Conservation (phyloP, 306 rosid genomes). For the Aeschynomene evenia region DNA sequence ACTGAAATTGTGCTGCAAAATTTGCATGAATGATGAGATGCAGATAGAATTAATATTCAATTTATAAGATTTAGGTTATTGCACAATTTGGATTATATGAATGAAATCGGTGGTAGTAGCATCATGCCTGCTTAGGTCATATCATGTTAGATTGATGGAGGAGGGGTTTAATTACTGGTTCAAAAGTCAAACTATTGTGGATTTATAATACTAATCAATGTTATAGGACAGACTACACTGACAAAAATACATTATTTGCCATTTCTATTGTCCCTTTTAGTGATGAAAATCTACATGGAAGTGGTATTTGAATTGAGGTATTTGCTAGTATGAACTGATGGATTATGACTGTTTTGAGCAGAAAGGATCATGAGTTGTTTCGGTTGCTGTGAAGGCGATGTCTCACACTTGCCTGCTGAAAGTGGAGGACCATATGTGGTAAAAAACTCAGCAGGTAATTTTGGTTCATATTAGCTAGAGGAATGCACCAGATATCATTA, state of each 20-base stretch:
- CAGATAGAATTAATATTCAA: neutral
- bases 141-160: neutral
- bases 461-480: slow-evolving; percentile 1
- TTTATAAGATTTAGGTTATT: neutral
- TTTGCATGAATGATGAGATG: slow-evolving; percentile 11
- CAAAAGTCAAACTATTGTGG: slow-evolving; percentile 2
- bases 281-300: slow-evolving; percentile 14
- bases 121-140: too few species aligned
- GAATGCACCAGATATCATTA: neutral
- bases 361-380: slow-evolving; percentile 75
- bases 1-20: neutral
- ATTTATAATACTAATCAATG: neutral
- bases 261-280: neutral
- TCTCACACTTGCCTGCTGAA: slow-evolving; percentile 50
- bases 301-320: neutral
- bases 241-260: neutral
- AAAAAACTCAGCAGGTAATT: slow-evolving; percentile 66
- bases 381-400: slow-evolving; percentile 74
- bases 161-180: slow-evolving; percentile 4
- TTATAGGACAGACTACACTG: neutral
- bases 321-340: slow-evolving; percentile 20
- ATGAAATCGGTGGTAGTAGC: neutral
- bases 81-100: neutral
- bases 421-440: slow-evolving; percentile 54
- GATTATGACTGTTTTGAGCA: neutral